Evolutionary conservation across 1,284 basidiomycete species (phyloP).

Genomic region (Xerocomus amazonicus): DNA sequence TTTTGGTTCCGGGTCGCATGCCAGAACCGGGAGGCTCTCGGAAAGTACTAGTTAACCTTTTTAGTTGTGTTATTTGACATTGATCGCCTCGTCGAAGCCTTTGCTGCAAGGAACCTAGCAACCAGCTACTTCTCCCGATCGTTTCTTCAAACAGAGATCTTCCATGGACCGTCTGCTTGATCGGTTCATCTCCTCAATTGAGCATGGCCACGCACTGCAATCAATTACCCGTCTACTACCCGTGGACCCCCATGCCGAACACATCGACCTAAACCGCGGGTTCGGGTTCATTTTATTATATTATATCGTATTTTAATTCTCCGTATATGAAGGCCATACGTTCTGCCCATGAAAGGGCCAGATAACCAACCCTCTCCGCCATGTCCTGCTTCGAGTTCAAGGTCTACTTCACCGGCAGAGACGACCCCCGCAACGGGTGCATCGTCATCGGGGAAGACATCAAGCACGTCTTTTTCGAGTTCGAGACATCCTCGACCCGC

Average conservation of each 20-base stretch:
- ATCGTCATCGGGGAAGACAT: conserved; percentile 64
- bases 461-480: conserved; percentile 58
- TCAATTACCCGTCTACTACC: conserved; percentile 40
- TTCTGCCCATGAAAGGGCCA: conserved; percentile 2
- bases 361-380: neutral
- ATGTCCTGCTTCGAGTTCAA: conserved; percentile 43
- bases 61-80: conserved; percentile 22
- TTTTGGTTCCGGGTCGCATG: neutral
- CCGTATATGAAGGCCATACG: conserved; percentile 31
- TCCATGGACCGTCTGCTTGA: conserved; percentile 7
- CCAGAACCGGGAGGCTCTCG: conserved; percentile 15
- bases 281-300: conserved; percentile 5
- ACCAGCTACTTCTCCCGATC: conserved; percentile 7
- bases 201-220: conserved; percentile 36
- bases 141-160: conserved; percentile 23
- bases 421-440: conserved; percentile 60
- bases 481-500: conserved; percentile 50
- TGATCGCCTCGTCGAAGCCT: conserved; percentile 21
- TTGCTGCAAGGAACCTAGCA: conserved; percentile 7
- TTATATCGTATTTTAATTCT: neutral
- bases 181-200: conserved; percentile 9
- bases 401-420: conserved; percentile 65
- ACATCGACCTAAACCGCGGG: too few species aligned
- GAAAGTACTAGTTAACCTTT: conserved; percentile 31
- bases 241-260: conserved; percentile 33